Conservation (phyloP, 1,284 basidiomycete species). For the Xerocomus minutiporus region DNA sequence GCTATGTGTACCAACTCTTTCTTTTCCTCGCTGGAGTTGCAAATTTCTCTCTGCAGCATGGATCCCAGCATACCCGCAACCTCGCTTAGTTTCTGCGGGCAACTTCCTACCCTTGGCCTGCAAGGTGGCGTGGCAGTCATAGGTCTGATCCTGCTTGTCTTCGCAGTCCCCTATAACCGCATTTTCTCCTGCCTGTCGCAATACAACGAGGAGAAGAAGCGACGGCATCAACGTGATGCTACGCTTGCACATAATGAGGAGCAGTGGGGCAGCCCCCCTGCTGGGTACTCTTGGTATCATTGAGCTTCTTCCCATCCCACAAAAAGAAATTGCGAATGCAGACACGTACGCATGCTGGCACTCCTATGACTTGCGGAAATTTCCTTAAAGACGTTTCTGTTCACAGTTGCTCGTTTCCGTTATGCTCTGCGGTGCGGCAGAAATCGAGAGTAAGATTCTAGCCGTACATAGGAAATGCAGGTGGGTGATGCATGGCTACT, state of each 20-base stretch:
- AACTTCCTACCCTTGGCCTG: constrained; percentile 28
- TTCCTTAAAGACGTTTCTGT: constrained; percentile 16
- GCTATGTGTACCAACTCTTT: constrained; percentile 4
- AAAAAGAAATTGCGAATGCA: constrained; percentile 26
- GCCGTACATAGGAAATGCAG: constrained; percentile 19
- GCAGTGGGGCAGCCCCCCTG: constrained; percentile 22
- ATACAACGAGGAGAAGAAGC: constrained; percentile 27
- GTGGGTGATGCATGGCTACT: constrained; percentile 27
- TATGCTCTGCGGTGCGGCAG: constrained; percentile 24
- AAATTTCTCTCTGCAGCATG: constrained; percentile 22
- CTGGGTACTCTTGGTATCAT: constrained; percentile 10
- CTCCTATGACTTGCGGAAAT: constrained; percentile 30
- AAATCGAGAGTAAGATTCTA: constrained; percentile 19
- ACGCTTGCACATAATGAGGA: constrained; percentile 27
- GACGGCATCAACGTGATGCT: constrained; percentile 32
- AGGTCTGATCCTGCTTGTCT: constrained; percentile 22
- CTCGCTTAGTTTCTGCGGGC: constrained; percentile 31
- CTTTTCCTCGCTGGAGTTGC: constrained; percentile 11
- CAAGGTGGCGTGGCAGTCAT: constrained; percentile 26
- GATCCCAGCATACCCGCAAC: constrained; percentile 17
- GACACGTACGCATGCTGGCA: constrained; percentile 18
- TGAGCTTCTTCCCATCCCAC: constrained; percentile 20
- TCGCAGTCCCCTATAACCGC: constrained; percentile 26
- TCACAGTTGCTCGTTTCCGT: constrained; percentile 16
- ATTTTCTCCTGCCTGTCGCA: constrained; percentile 24